phyloP scores from a whole-genome alignment of 257 asterid species.

The Craterostigma plantagineum region DNA sequence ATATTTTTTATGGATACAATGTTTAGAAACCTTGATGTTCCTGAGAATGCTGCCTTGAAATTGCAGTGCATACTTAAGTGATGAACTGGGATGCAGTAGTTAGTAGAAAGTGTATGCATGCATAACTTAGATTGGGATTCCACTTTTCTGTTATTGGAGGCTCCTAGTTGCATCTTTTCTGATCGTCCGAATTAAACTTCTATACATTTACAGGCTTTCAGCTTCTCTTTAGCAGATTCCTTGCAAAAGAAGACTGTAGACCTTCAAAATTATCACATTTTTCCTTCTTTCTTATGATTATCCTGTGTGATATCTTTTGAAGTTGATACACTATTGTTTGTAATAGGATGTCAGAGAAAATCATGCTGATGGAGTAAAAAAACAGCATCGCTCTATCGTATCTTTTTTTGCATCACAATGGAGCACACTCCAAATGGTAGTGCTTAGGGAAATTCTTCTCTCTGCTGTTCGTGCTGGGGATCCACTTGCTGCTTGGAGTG shows the following conservation, averaged over 20 bases:
- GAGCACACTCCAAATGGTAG: constrained; percentile 99
- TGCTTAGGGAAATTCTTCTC: constrained; percentile 81
- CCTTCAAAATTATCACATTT: too few species aligned
- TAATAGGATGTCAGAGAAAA: constrained; percentile 41
- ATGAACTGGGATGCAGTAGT: too few species aligned
- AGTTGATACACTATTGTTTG: constrained; percentile 7
- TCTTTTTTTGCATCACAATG: constrained; percentile 89
- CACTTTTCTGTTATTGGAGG: too few species aligned
- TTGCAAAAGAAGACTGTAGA: too few species aligned
- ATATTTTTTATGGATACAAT: too few species aligned
- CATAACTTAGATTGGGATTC: too few species aligned
- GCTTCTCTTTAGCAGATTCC: constrained; percentile 7
- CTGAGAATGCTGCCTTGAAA: too few species aligned
- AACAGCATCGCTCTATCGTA: constrained; percentile 65
- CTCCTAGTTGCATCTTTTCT: too few species aligned
- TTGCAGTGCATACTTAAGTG: too few species aligned
- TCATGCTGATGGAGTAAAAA: constrained; percentile 59
- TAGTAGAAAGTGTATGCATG: too few species aligned
- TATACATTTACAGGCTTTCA: background rate
- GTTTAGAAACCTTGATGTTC: too few species aligned
- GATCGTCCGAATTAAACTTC: too few species aligned
- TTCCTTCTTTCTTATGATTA: constrained; percentile 5
- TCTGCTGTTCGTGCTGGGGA: constrained; percentile 98
- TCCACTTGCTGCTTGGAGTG: constrained; percentile 99
- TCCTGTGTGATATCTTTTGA: constrained; percentile 8